Evolutionary conservation across 352 stramenopile species (phyloP), one percentile per base, ranked within the genome.

Genomic region (Phytophthora chlamydospora): DNA sequence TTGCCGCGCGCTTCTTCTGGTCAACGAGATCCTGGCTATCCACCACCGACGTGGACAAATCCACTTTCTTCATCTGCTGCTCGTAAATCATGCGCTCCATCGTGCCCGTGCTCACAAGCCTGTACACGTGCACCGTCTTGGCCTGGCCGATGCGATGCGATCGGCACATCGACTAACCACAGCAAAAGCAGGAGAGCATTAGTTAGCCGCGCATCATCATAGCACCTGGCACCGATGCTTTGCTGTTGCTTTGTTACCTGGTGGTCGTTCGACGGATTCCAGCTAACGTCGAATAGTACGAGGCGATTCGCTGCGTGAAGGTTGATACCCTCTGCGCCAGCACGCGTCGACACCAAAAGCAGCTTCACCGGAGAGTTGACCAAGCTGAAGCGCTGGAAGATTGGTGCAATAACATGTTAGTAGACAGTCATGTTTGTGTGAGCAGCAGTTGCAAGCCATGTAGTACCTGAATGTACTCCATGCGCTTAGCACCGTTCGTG

Each of bases 71-170:
- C 68, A 90, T 89, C 61, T 97, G 90, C 66, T 95, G 89, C 53
- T 94, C 81, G 67, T 95, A 96, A 53, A 97, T 96, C 73, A 92
- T 96, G 29, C 91, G 80, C 75, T 98, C 93, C 73, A 98, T 96
- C 13, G 93, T 98, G 14, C 90, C 91, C 14, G 88, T 91, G 49
- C 89, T 92, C 35, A 98, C 90, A 21, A 98, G 83, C n/a, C 91
- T 72, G 60, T 98, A 98, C 27, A 98, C 90, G 39, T 96, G 88
- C 16, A 98, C 91, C 16, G 81, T 81, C 65, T 97, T 97, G 4
- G 68, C 75, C 59, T 95, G 86, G 21, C 92, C 92, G 47, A 97
- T 96, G 21, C 92, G 90, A 53, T 97, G 93, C 32, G 83, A 96
- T 35, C 92, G 87, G 58, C 90, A 97, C 90, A 97, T 97, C 16